Evolutionary conservation across 2,329 filamentous ascomycete genomes (phyloP).

Genomic region (Thielaviopsis musarum): DNA sequence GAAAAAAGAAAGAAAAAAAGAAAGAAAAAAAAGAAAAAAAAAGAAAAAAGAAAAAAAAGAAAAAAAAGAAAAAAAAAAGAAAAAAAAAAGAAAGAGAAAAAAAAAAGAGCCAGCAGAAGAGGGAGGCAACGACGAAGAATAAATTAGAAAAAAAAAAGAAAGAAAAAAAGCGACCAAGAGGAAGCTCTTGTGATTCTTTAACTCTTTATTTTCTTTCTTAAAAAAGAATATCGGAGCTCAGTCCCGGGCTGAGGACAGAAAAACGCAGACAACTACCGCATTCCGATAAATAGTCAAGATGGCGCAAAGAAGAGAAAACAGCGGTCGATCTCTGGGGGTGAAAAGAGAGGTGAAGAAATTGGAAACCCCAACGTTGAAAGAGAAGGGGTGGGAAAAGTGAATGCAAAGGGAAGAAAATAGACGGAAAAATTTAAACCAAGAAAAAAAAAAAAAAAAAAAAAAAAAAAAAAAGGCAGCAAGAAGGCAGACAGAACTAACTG

Average conservation of each 20-base stretch:
- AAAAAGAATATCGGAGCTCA: neutral
- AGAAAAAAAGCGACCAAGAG: neutral
- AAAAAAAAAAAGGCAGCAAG: no score
- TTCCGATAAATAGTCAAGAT: conserved; percentile 2
- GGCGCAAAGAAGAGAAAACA: neutral
- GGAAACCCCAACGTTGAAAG: neutral
- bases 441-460: no score
- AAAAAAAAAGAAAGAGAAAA: no score
- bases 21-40: no score
- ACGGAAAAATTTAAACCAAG: no score
- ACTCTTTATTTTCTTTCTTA: neutral
- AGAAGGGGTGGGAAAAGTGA: neutral
- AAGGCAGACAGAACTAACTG: no score
- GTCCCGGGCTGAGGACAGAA: neutral
- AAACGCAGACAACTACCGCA: conserved; percentile 6
- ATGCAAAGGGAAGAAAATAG: no score
- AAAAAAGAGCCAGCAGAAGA: no score
- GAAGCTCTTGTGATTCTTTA: neutral
- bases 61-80: no score
- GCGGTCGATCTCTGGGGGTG: neutral
- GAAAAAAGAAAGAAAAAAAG: no score
- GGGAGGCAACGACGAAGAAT: no score
- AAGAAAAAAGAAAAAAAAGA: conserved; percentile 12
- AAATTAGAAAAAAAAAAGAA: conserved; percentile 6
- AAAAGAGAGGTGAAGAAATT: neutral